phyloP scores from a whole-genome alignment of 2,329 filamentous ascomycete species.

The Hypoxylon sp. region DNA sequence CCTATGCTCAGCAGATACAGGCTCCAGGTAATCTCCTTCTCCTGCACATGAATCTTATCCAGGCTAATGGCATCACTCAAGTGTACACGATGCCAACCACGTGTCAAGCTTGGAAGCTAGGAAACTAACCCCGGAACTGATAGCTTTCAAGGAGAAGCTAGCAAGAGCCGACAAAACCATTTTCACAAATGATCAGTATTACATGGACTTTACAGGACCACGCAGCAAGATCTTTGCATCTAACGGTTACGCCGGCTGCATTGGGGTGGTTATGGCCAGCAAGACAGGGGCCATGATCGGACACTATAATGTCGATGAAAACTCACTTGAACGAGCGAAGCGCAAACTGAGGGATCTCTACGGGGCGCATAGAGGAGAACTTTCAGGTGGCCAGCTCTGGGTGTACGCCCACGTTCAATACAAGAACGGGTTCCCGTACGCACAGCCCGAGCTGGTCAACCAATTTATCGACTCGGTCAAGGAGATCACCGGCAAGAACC shows the following conservation, averaged over 20 bases:
- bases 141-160: conserved; percentile 9
- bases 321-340: background rate
- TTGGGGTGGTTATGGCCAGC: background rate
- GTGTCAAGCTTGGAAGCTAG: background rate
- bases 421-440: background rate
- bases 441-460: background rate
- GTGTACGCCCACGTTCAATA: conserved; percentile 2
- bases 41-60: background rate
- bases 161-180: background rate
- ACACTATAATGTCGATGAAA: conserved; percentile 1
- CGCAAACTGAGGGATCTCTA: background rate
- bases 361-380: background rate
- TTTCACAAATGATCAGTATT: background rate
- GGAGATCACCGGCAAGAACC: background rate
- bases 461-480: background rate
- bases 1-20: background rate
- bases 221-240: conserved; percentile 3
- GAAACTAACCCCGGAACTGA: background rate
- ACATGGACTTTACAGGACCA: background rate
- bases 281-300: conserved; percentile 5
- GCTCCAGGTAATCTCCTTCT: background rate
- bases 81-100: background rate
- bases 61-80: background rate
- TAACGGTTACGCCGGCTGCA: conserved; percentile 3
- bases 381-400: background rate